Percentiles rank a stretch among this genome's conserved stretches.
Conservation (phyloP, 495 filamentous ascomycete species). For the Hyaloscypha finlandica region DNA sequence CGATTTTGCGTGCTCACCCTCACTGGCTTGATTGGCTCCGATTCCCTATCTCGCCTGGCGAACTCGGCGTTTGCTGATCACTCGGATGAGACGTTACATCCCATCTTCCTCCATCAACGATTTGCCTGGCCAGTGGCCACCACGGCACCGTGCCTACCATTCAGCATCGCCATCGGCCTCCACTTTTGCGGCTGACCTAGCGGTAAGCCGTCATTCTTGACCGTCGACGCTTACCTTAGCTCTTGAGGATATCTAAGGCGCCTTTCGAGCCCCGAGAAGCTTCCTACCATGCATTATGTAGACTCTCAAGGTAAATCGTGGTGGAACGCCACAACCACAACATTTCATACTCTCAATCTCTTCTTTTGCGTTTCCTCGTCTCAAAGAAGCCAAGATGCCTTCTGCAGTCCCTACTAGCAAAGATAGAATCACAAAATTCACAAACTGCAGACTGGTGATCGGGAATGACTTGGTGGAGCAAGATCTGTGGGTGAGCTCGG, state of each 20-base stretch:
- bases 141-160: not conserved
- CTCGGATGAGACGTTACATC: conserved; percentile 29
- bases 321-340: conserved; percentile 4
- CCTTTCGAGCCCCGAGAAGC: not conserved
- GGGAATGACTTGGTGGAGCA: conserved; percentile 63
- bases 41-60: conserved; percentile 3
- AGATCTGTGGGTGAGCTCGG: conserved; percentile 78
- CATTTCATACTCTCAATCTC: conserved; percentile 54
- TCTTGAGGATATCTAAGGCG: conserved; percentile 8
- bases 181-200: conserved; percentile 12
- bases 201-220: conserved; percentile 13
- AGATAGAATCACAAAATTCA: conserved; percentile 70
- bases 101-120: not conserved
- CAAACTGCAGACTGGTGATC: conserved; percentile 73
- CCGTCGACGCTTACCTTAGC: not conserved
- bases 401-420: conserved; percentile 29
- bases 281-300: conserved; percentile 25
- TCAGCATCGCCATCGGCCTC: conserved; percentile 1
- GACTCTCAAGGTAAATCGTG: conserved; percentile 7
- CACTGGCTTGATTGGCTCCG: not conserved
- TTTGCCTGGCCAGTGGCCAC: not conserved
- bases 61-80: conserved; percentile 8
- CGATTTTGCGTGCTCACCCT: not conserved
- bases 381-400: conserved; percentile 32
- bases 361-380: conserved; percentile 63